Evolutionary conservation across 106 monocot species (phyloP).

Genomic region (Platanthera zijinensis): DNA sequence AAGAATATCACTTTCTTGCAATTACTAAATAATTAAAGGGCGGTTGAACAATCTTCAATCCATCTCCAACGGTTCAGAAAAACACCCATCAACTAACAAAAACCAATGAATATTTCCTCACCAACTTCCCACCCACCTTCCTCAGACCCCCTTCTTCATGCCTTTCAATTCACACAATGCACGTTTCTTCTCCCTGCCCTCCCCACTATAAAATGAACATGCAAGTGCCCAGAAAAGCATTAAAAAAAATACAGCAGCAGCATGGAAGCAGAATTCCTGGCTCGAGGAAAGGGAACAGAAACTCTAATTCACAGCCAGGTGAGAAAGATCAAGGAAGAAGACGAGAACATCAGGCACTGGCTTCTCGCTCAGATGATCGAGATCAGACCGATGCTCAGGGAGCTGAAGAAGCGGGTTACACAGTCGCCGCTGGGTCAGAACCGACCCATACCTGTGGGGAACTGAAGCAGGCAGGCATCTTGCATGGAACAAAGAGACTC

Average conservation of each 20-base stretch:
- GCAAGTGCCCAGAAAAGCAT: background rate
- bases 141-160: conserved; percentile 1
- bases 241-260: background rate
- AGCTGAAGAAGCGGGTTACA: conserved; percentile 14
- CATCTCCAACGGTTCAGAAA: conserved; percentile 1
- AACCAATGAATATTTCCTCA: background rate
- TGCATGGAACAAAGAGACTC: background rate
- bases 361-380: conserved; percentile 17
- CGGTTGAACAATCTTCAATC: background rate
- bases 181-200: background rate
- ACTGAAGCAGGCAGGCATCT: conserved; percentile 8
- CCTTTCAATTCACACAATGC: background rate
- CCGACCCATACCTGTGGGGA: conserved; percentile 14
- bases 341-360: conserved; percentile 18
- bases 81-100: background rate
- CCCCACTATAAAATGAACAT: background rate
- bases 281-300: conserved; percentile 2
- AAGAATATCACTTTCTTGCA: background rate
- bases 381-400: conserved; percentile 8
- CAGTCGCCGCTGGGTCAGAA: conserved; percentile 35
- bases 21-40: background rate
- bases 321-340: conserved; percentile 29
- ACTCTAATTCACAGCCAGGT: conserved; percentile 30
- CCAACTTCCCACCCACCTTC: background rate
- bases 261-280: conserved; percentile 1